phyloP scores from a whole-genome alignment of 2,329 filamentous ascomycete species.

The Dothideomycetes sp. region DNA sequence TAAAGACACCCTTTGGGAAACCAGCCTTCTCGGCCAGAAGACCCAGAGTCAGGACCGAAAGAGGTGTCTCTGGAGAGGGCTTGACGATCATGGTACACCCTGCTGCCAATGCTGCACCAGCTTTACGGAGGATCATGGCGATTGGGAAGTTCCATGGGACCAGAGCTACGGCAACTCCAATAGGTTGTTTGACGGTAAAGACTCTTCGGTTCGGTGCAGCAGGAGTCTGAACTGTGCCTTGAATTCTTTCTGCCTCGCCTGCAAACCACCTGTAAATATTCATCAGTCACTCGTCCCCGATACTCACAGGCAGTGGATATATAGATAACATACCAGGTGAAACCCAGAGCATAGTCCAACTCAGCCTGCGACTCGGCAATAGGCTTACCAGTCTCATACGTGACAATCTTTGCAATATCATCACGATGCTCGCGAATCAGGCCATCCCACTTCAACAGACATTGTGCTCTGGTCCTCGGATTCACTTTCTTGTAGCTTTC shows the following conservation, averaged over 20 bases:
- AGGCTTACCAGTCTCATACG: conserved; percentile 46
- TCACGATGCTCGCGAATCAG: conserved; percentile 54
- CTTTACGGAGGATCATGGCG: conserved; percentile 60
- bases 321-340: conserved; percentile 37
- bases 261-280: conserved; percentile 34
- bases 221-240: conserved; percentile 51
- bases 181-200: conserved; percentile 66
- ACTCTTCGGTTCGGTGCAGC: conserved; percentile 54
- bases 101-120: conserved; percentile 57
- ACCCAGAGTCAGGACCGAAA: conserved; percentile 47
- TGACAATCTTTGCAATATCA: conserved; percentile 52
- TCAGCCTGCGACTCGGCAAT: conserved; percentile 40
- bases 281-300: too few species aligned
- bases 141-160: conserved; percentile 68
- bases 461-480: conserved; percentile 52
- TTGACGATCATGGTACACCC: conserved; percentile 68
- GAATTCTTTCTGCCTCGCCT: conserved; percentile 51
- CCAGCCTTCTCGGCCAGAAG: conserved; percentile 46
- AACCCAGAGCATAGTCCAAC: conserved; percentile 41
- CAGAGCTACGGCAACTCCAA: conserved; percentile 58
- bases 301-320: too few species aligned
- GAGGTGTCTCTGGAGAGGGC: conserved; percentile 58
- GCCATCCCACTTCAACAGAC: conserved; percentile 55
- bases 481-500: conserved; percentile 50
- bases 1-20: conserved; percentile 52